phyloP scores from a whole-genome alignment of 1,284 basidiomycete genomes.

The Abortiporus biennis region DNA sequence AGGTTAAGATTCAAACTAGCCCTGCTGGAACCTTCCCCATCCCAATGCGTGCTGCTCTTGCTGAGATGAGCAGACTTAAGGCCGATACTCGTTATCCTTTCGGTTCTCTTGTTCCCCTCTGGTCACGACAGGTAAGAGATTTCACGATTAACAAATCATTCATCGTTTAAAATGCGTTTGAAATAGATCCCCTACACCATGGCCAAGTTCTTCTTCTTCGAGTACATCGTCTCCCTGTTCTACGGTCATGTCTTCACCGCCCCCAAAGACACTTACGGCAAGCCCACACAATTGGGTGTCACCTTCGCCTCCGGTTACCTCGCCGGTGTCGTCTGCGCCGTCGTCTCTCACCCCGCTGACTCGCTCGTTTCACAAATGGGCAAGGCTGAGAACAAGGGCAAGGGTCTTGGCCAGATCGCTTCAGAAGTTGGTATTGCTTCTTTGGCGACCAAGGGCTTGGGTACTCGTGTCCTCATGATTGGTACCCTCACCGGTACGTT shows the following conservation, averaged over 20 bases:
- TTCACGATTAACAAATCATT: not conserved
- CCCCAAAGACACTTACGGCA: constrained; percentile 67
- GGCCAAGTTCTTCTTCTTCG: constrained; percentile 86
- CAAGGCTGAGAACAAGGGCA: constrained; percentile 73
- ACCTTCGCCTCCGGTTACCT: constrained; percentile 81
- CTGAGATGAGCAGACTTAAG: constrained; percentile 57
- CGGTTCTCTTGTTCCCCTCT: constrained; percentile 74
- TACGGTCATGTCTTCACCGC: constrained; percentile 71
- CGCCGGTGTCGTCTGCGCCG: constrained; percentile 76
- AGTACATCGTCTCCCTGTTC: constrained; percentile 72
- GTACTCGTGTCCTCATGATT: constrained; percentile 78
- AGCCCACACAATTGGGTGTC: constrained; percentile 71
- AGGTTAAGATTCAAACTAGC: constrained; percentile 81
- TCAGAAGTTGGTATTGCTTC: constrained; percentile 55
- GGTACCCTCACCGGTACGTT: constrained; percentile 61
- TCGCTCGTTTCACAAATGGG: constrained; percentile 76
- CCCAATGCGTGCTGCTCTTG: constrained; percentile 62
- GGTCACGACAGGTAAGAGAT: constrained; percentile 70
- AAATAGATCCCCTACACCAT: constrained; percentile 80
- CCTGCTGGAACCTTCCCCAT: constrained; percentile 68
- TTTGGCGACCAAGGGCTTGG: constrained; percentile 75
- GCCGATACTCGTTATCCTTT: constrained; percentile 74
- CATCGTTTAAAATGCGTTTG: not conserved
- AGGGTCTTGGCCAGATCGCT: constrained; percentile 60
- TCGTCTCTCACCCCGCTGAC: constrained; percentile 81